phyloP scores from a whole-genome alignment of 768 basidiomycete genomes.

The Amanita pallidorosea region DNA sequence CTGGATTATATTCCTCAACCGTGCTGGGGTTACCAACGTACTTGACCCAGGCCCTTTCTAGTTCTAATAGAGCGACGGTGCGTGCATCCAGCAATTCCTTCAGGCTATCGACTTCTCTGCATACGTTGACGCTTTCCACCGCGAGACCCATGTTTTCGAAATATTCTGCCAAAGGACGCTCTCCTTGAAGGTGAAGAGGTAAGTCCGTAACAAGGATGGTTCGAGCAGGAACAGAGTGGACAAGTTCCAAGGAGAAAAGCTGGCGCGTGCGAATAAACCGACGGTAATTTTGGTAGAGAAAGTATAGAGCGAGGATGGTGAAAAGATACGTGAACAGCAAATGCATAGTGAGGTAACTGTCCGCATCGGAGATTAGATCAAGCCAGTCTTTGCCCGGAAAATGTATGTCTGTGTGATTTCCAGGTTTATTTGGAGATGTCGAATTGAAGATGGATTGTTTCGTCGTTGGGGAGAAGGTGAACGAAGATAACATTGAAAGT shows the following conservation, averaged over 20 bases:
- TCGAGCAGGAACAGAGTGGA: constrained; percentile 88
- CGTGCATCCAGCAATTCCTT: constrained; percentile 66
- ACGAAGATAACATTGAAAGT: constrained; percentile 9
- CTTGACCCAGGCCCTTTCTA: constrained; percentile 81
- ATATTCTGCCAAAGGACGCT: constrained; percentile 82
- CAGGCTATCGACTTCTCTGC: constrained; percentile 69
- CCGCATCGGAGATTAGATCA: constrained; percentile 84
- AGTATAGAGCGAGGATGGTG: constrained; percentile 75
- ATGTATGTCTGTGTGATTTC: constrained; percentile 6
- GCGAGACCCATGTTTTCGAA: constrained; percentile 82
- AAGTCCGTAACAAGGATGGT: constrained; percentile 84
- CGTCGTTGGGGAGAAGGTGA: constrained; percentile 17
- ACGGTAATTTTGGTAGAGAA: constrained; percentile 82
- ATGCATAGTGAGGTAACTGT: constrained; percentile 81
- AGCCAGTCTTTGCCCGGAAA: constrained; percentile 49
- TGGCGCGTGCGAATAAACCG: constrained; percentile 87
- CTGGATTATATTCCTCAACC: constrained; percentile 73
- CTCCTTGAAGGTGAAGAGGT: constrained; percentile 76
- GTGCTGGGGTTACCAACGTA: constrained; percentile 94
- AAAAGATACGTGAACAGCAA: constrained; percentile 92
- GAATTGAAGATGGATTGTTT: constrained; percentile 13
- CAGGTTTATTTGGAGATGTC: not conserved
- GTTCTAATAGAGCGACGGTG: constrained; percentile 65
- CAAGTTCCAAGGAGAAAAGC: constrained; percentile 87
- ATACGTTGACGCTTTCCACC: constrained; percentile 90